Evolutionary conservation across 768 basidiomycete species (phyloP).

Genomic region (Russula compacta): DNA sequence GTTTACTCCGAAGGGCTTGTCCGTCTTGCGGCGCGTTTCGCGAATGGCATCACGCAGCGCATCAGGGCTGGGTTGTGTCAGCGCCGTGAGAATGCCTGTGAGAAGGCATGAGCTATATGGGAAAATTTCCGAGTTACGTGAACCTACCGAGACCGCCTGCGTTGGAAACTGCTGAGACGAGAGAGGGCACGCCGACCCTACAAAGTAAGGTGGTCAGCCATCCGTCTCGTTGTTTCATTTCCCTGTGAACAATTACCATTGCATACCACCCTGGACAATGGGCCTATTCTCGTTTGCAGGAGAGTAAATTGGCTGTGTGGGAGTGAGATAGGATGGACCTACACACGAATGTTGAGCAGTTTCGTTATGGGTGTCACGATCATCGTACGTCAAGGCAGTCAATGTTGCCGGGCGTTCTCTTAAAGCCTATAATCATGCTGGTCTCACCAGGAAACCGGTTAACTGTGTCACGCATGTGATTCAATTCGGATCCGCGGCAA

Average conservation of each 20-base stretch:
- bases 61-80: conserved; percentile 81
- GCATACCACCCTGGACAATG: conserved; percentile 84
- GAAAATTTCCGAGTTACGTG: not conserved
- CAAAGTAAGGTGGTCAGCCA: not conserved
- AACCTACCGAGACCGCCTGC: conserved; percentile 68
- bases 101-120: not conserved
- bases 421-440: no score
- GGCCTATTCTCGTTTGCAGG: conserved; percentile 38
- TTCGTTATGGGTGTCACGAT: conserved; percentile 51
- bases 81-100: conserved; percentile 71
- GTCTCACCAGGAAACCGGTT: no score
- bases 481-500: not conserved
- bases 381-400: conserved; percentile 22
- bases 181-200: conserved; percentile 72
- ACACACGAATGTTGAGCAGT: conserved; percentile 60
- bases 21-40: conserved; percentile 60
- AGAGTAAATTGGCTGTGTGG: not conserved
- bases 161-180: conserved; percentile 72
- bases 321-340: conserved; percentile 23
- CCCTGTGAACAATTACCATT: conserved; percentile 46
- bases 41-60: conserved; percentile 72
- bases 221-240: not conserved
- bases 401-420: not conserved
- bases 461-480: not conserved
- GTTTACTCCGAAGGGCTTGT: conserved; percentile 78